Evolutionary conservation across 2,329 filamentous ascomycete species (phyloP).

Genomic region (Fusarium devonianum): DNA sequence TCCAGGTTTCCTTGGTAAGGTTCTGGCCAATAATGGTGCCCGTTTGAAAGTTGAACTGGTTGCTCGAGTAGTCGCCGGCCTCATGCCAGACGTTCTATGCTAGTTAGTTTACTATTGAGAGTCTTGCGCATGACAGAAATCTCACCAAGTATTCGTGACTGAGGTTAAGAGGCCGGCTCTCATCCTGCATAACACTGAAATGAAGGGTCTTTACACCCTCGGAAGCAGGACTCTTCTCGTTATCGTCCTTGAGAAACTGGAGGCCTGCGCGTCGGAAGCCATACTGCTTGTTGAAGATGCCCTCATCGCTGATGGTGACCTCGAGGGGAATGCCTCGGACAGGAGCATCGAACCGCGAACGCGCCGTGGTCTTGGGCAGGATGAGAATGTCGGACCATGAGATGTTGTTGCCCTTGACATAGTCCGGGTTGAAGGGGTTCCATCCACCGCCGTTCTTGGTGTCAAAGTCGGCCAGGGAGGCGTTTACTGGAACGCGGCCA

Average conservation of each 20-base stretch:
- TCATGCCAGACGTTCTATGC: slow-evolving; percentile 53
- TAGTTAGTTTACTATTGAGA: background rate
- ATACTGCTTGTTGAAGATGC: slow-evolving; percentile 66
- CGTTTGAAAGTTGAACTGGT: slow-evolving; percentile 63
- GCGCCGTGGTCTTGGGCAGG: slow-evolving; percentile 48
- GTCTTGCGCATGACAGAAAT: accelerated
- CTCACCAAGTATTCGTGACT: slow-evolving; percentile 66
- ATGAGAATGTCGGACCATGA: slow-evolving; percentile 59
- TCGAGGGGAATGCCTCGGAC: slow-evolving; percentile 54
- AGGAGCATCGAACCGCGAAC: slow-evolving; percentile 50
- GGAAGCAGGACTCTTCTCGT: slow-evolving; percentile 60
- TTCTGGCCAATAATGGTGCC: slow-evolving; percentile 57
- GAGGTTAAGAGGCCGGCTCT: slow-evolving; percentile 59
- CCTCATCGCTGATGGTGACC: slow-evolving; percentile 63
- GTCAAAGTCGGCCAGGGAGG: slow-evolving; percentile 52
- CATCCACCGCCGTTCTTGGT: slow-evolving; percentile 44
- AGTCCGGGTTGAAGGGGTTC: slow-evolving; percentile 58
- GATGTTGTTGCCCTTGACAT: slow-evolving; percentile 61
- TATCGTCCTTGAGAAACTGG: slow-evolving; percentile 32
- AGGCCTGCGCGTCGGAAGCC: slow-evolving; percentile 64
- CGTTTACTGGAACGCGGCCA: slow-evolving; percentile 52
- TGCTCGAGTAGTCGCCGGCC: slow-evolving; percentile 54
- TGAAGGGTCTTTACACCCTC: slow-evolving; percentile 67
- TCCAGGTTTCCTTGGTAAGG: slow-evolving; percentile 49
- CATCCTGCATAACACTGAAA: slow-evolving; percentile 64